Base-by-base conservation (phyloP, 805 yeast species). In the Ogataea corticis region DNA sequence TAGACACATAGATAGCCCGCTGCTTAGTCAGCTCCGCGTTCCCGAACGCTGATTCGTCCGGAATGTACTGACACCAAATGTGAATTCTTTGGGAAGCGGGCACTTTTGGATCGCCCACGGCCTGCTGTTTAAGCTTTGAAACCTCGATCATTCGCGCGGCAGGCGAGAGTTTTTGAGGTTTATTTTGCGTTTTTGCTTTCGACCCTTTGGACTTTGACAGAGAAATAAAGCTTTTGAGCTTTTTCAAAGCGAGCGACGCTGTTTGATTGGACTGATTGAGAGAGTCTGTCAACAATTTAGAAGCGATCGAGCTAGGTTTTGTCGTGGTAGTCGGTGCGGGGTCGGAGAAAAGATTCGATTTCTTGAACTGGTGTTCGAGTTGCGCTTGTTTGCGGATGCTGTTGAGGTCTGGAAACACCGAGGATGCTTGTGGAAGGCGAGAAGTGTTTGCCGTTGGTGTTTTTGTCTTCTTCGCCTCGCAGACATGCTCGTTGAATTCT, bases 391-490 rank as follows among this genome's bases (percentile, higher is more conserved):
- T 50, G 49, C 73, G 62, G 46, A 73, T 72, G 40, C 67, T 60
- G n/a, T 66, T 63, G 45, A 81, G 62, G 52, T 78, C 76, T 0
- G 84, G 83, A 50, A 82, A 82, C 9, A 76, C 61, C 13, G 75
- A 65, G 2, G 75, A 67, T 0, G 80, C 73, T 3, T 76, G 58
- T 0, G 75, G 73, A 9, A 68, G 55, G 3, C 59, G 45, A 21
- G 54, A 15, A 1, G 42, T 32, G 14, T 44, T 49, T 7, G 36
- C 15, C 17, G 39, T 9, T 23, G 46, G 12, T 30, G 37, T 28
- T 46, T 39, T 33, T 27, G 31, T 18, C 25, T 34, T 44, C 13
- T 35, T 37, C 21, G 35, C 45, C 12, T 35, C 61, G 45, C 67
- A 60, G 6, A 58, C 52, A 52, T 71, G 76, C 14, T 55, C 62